Percentiles rank a stretch among this genome's conserved stretches.
Evolutionary conservation across 2,329 filamentous ascomycete genomes (phyloP).

Genomic region (Dendrostoma leiphaemia): DNA sequence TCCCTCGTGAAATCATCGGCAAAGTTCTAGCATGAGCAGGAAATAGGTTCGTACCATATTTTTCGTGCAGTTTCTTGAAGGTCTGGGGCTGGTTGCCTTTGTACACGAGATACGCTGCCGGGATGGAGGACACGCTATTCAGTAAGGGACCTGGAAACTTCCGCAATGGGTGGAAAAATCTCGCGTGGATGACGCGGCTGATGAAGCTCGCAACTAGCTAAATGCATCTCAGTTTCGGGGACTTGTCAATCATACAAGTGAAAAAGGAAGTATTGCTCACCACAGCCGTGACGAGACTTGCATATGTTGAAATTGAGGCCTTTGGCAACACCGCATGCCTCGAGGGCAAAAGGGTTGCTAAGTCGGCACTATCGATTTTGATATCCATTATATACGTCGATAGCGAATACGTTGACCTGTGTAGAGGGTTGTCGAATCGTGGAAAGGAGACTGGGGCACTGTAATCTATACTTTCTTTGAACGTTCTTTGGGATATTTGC

Average conservation of each 20-base stretch:
- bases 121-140: conserved; percentile 25
- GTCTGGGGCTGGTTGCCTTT: conserved; percentile 25
- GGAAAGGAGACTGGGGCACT: too few relatives aligned
- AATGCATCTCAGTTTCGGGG: background rate
- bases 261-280: background rate
- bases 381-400: too few relatives aligned
- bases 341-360: too few relatives aligned
- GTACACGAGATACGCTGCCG: conserved; percentile 22
- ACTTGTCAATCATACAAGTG: background rate
- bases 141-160: conserved; percentile 25
- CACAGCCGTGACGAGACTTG: background rate
- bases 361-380: too few relatives aligned
- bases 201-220: background rate
- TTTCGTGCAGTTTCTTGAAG: conserved; percentile 25
- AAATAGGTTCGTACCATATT: conserved; percentile 20
- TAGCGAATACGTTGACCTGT: too few relatives aligned
- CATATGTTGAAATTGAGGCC: too few relatives aligned
- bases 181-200: conserved; percentile 1
- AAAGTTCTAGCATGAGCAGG: background rate
- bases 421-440: too few relatives aligned
- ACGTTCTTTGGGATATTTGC: too few relatives aligned
- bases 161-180: conserved; percentile 24
- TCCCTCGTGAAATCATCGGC: background rate
- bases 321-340: too few relatives aligned
- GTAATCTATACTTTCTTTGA: too few relatives aligned